Base-by-base conservation (phyloP, 1,139 yeast genomes). In the Debaryomyces coudertii region DNA sequence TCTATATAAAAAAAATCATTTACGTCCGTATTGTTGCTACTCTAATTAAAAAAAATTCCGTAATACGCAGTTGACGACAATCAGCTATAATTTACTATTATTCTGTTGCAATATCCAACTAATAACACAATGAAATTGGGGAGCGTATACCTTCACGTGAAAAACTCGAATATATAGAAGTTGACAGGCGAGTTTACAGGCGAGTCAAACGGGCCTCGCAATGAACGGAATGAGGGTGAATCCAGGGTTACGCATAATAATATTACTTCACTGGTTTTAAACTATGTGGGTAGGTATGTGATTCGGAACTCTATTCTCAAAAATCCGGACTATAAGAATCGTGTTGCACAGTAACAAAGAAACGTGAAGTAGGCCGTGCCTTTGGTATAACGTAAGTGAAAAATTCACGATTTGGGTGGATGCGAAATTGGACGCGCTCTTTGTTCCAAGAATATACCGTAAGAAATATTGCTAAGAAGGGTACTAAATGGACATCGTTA, bases 291-390 rank as follows among this genome's bases (percentile, higher is more conserved):
- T 18, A 33, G 36, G 36, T 11, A 33, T 18, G 36, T 33, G n/a
- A 20, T 16, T 8, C 9, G n/a, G 23, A 33, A 20, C 28, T 18
- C 5, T 8, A 33, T 11, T 11, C 22, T 15, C 23, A n/a, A 33
- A 7, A 4, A 18, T 11, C 16, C n/a, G 24, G 4, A 20, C 20
- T 11, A 15, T 11, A 9, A 35, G 16, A 35, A 35, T 24, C 38
- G 29, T 35, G 38, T 35, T 22, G 20, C n/a, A 20, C 18, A 4
- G 36, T 33, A 20, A 15, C 22, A 28, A 38, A 18, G 24, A 38
- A 28, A n/a, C 41, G 41, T 38, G 41, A 16, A 38, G 35, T n/a
- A 7, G 33, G 22, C 41, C 41, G 41, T 38, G 41, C 41, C 41
- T 38, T n/a, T 27, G n/a, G 12, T 3, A 27, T 16, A 27, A 28